A percentile compares a stretch with the other conserved stretches of the same genome.
Evolutionary conservation across 768 basidiomycete species (phyloP).

Genomic region (Crepidotus variabilis): DNA sequence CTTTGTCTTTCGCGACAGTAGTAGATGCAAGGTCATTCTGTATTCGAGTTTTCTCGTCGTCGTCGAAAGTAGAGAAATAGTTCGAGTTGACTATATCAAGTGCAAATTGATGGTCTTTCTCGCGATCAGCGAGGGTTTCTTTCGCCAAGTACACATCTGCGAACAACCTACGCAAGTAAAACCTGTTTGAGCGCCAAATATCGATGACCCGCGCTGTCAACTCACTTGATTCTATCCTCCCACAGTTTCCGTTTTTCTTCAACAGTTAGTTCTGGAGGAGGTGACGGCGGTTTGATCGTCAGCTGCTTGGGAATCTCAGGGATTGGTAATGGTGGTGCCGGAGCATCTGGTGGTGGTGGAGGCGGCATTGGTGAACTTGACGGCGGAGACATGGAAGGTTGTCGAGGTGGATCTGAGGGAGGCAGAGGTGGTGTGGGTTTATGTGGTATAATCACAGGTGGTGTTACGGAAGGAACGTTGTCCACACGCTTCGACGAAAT

Average conservation of each 20-base stretch:
- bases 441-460: background rate
- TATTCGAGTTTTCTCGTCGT: conserved; percentile 2
- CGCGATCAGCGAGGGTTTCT: conserved; percentile 1
- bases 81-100: background rate
- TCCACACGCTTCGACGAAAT: no score
- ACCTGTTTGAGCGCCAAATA: no score
- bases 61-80: background rate
- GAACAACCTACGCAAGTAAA: conserved; percentile 5
- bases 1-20: background rate
- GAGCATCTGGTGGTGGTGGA: conserved; percentile 13
- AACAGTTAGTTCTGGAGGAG: background rate
- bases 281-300: conserved; percentile 3
- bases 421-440: conserved; percentile 12
- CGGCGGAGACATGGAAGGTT: conserved; percentile 18
- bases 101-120: conserved; percentile 8
- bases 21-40: background rate
- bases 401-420: background rate
- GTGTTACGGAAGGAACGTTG: background rate
- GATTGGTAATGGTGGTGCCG: conserved; percentile 14
- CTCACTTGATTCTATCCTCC: conserved; percentile 15
- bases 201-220: background rate
- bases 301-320: background rate
- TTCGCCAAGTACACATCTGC: conserved; percentile 13
- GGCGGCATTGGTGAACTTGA: conserved; percentile 14
- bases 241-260: conserved; percentile 14